Conservation (phyloP, 139 green algal genomes). For the Eudorina sp. region DNA sequence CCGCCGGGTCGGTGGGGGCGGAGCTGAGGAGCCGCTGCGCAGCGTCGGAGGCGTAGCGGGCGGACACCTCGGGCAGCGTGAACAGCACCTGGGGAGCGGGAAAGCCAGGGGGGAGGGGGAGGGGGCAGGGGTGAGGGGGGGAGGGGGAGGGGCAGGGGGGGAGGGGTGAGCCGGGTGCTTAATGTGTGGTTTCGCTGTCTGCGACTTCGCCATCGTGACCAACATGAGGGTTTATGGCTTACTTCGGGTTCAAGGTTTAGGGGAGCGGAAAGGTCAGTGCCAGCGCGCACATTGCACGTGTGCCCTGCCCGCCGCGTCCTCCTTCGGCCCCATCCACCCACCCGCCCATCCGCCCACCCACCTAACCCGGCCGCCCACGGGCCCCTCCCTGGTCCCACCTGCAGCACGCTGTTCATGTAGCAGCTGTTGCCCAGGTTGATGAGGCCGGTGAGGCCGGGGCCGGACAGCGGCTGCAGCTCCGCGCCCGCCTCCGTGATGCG, state of each 20-base stretch:
- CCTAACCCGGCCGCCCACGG: too few species aligned
- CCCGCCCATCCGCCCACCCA: too few species aligned
- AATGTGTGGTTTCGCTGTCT: too few species aligned
- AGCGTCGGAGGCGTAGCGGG: slow-evolving; percentile 70
- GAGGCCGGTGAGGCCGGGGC: slow-evolving; percentile 89
- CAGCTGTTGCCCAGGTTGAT: slow-evolving; percentile 98
- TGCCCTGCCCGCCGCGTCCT: too few species aligned
- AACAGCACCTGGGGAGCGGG: slow-evolving; percentile 77
- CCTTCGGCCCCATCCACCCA: too few species aligned
- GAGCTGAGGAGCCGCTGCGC: slow-evolving; percentile 67
- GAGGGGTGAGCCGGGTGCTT: background rate
- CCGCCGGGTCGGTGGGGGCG: slow-evolving; percentile 58
- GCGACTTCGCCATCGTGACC: too few species aligned
- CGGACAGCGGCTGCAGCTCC: slow-evolving; percentile 79
- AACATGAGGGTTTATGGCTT: too few species aligned
- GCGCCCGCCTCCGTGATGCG: slow-evolving; percentile 91
- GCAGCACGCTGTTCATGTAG: slow-evolving; percentile 95
- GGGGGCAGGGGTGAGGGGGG: background rate
- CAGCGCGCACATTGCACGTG: too few species aligned
- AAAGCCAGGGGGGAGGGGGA: background rate
- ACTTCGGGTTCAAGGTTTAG: too few species aligned
- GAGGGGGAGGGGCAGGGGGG: background rate
- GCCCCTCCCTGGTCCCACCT: too few species aligned
- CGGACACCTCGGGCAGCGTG: slow-evolving; percentile 77
- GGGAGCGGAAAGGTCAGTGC: too few species aligned